phyloP scores from a whole-genome alignment of 2,329 filamentous ascomycete species.

The Stemphylium lycopersici region DNA sequence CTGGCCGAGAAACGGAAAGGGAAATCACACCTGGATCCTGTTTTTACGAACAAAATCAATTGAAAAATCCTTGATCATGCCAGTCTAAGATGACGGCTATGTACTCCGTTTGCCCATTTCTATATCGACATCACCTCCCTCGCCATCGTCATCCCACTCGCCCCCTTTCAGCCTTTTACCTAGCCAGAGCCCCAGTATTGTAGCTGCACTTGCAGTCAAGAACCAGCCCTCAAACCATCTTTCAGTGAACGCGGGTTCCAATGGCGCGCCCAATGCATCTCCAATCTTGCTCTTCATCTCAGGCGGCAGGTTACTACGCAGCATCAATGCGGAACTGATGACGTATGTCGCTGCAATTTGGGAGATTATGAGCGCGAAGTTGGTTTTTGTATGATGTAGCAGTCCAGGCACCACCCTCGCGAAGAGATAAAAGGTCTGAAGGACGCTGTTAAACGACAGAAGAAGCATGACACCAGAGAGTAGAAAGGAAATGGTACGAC shows the following conservation, averaged over 20 bases:
- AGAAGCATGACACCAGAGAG: slow-evolving; percentile 83
- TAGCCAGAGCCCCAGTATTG: slow-evolving; percentile 74
- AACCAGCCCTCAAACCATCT: slow-evolving; percentile 92
- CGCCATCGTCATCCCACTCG: slow-evolving; percentile 48
- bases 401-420: slow-evolving; percentile 74
- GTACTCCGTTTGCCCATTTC: slow-evolving; percentile 75
- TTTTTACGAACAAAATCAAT: neutral
- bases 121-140: slow-evolving; percentile 58
- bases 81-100: neutral
- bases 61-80: neutral
- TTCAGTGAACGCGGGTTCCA: slow-evolving; percentile 75
- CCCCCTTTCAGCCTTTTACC: slow-evolving; percentile 65
- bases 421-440: slow-evolving; percentile 86
- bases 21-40: too few species aligned
- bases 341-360: slow-evolving; percentile 87
- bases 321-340: slow-evolving; percentile 76
- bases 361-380: slow-evolving; percentile 77
- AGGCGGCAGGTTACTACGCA: slow-evolving; percentile 77
- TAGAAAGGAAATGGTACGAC: slow-evolving; percentile 82
- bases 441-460: slow-evolving; percentile 78
- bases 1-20: too few species aligned
- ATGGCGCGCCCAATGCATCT: slow-evolving; percentile 76
- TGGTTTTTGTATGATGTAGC: slow-evolving; percentile 76
- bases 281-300: slow-evolving; percentile 79
- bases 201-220: slow-evolving; percentile 69